Evolutionary conservation across 169 alveolate genomes (phyloP).

Genomic region (Toxoplasma gondii): DNA sequence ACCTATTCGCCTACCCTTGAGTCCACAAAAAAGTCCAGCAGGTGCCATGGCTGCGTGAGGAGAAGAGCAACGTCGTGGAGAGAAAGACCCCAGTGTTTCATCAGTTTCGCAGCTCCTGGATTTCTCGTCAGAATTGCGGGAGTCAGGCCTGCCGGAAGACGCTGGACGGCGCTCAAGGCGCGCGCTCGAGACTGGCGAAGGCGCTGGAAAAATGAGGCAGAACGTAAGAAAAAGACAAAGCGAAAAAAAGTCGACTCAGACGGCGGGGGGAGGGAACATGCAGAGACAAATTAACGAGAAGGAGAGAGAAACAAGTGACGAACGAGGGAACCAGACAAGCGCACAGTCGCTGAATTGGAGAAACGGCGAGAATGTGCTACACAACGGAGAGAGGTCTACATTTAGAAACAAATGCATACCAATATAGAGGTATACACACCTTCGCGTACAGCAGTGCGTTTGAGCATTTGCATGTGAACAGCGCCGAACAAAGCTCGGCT

Average conservation of each 20-base stretch:
- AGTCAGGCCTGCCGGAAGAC: neutral
- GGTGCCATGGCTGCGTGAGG: slow-evolving; percentile 12
- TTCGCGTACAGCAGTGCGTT: too few relatives aligned
- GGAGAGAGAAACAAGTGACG: too few relatives aligned
- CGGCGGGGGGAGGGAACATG: too few relatives aligned
- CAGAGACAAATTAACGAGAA: too few relatives aligned
- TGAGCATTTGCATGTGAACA: too few relatives aligned
- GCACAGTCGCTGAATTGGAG: too few relatives aligned
- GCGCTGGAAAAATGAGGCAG: neutral
- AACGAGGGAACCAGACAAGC: too few relatives aligned
- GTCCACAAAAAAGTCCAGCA: neutral
- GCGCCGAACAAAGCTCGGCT: too few relatives aligned
- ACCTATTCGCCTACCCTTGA: neutral
- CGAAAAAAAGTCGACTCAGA: neutral
- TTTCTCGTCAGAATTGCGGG: neutral
- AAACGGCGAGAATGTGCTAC: too few relatives aligned
- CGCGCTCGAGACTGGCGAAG: neutral
- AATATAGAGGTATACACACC: too few relatives aligned
- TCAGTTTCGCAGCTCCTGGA: neutral
- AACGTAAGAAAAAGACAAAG: neutral
- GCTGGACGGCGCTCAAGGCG: neutral
- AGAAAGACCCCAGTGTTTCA: neutral
- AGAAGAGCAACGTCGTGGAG: neutral
- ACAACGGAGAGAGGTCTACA: too few relatives aligned
- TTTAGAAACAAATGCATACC: too few relatives aligned